phyloP scores from a whole-genome alignment of 352 stramenopile species.

The Phytopythium aichiense region DNA sequence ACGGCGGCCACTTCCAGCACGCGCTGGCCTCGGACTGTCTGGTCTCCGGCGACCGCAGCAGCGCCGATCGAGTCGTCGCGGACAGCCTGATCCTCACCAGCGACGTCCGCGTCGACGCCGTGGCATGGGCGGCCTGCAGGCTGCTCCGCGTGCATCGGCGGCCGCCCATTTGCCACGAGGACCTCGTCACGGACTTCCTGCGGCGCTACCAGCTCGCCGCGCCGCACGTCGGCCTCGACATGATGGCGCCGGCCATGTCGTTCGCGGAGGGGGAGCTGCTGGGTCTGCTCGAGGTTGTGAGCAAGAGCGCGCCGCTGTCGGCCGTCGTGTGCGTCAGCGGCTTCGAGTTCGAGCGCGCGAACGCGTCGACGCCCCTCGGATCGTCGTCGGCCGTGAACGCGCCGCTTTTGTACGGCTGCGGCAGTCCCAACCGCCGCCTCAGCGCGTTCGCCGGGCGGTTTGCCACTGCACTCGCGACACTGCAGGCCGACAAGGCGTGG shows the following conservation, averaged over 20 bases:
- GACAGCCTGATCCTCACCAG: constrained; percentile 26
- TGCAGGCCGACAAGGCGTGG: constrained; percentile 37
- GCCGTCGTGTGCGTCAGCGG: constrained; percentile 34
- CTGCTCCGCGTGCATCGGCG: constrained; percentile 31
- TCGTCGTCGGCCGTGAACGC: background rate
- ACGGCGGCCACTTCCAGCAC: constrained; percentile 25
- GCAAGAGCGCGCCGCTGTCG: constrained; percentile 34
- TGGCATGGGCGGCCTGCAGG: constrained; percentile 45
- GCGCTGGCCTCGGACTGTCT: constrained; percentile 27
- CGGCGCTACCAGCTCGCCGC: constrained; percentile 29
- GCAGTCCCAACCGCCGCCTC: constrained; percentile 20
- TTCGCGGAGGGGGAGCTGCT: constrained; percentile 28
- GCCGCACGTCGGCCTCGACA: constrained; percentile 15
- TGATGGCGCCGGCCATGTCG: constrained; percentile 27
- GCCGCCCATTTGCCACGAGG: constrained; percentile 35
- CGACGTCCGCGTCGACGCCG: constrained; percentile 37
- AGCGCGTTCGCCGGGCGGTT: constrained; percentile 34
- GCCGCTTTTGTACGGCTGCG: constrained; percentile 36
- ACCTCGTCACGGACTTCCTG: constrained; percentile 35
- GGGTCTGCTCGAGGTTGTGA: constrained; percentile 31
- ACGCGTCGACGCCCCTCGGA: background rate
- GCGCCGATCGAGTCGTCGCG: constrained; percentile 7
- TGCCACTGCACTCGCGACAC: constrained; percentile 20
- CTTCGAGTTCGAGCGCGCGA: constrained; percentile 22
- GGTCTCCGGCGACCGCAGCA: constrained; percentile 12